Evolutionary conservation across 805 yeast species (phyloP), one percentile per base, ranked within the genome.

Genomic region (Myxozyma melibiosi): DNA sequence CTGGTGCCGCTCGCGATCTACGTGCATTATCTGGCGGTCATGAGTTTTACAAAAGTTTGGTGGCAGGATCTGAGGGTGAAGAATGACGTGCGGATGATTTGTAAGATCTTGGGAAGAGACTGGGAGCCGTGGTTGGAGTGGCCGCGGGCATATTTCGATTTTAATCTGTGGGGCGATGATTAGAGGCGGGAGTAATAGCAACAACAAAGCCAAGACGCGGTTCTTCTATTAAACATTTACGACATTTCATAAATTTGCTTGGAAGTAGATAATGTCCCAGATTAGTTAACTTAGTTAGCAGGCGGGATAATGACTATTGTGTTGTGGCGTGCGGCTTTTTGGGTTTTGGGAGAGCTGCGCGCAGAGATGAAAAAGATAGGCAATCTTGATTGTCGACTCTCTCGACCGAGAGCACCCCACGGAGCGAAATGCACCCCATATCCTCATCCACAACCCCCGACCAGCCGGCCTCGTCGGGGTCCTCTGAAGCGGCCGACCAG

Each of bases 61-160:
- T 60, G 64, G 64, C 64, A 60, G 51, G 58, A 60, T 34, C 24
- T 40, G 14, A 54, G 64, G 16, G 64, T 60, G 11, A 55, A 58
- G 39, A 55, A 52, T 22, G 64, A 60, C 48, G 63, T 60, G 34
- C 44, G 57, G 18, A 51, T 55, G 51, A 60, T 60, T 35, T 60
- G 64, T 37, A 49, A 48, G 35, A 41, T 58, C 18, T 28, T 58
- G 34, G 60, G 60, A 4, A 27, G 57, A 22, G 63, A 58, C n/a
- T 58, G 63, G 63, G 63, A 58, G 47, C 56, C 54, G 14, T 55
- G 63, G 63, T 37, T 58, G 20, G 55, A 55, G 33, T 58, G 63
- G 63, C 63, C 63, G 24, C 47, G 40, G 20, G 52, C 59, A 41
- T 58, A 58, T 34, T 58, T 58, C 40, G 61, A 58, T 34, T 58